phyloP scores from a whole-genome alignment of 177 flowering plant species.

The Tripterygium wilfordii region DNA sequence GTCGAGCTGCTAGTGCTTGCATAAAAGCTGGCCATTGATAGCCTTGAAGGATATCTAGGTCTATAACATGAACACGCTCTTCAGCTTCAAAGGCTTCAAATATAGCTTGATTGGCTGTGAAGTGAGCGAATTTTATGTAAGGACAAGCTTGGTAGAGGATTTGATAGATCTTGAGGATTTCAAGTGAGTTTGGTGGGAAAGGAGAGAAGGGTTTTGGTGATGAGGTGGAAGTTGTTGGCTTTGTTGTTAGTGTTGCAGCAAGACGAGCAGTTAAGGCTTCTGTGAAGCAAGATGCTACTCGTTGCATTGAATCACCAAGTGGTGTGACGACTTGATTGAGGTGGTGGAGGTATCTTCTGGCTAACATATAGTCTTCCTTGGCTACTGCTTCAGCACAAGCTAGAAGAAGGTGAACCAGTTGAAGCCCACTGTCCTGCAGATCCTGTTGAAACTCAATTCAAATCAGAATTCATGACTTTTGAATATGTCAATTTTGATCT shows the following conservation, averaged over 20 bases:
- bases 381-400: constrained; percentile 77
- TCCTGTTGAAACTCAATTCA: constrained; percentile 28
- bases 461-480: neutral
- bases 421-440: constrained; percentile 74
- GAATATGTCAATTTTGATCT: too few species aligned
- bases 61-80: constrained; percentile 67
- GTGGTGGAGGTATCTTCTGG: constrained; percentile 49
- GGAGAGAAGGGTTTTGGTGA: constrained; percentile 30
- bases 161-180: constrained; percentile 60
- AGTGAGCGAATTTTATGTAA: constrained; percentile 72
- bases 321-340: constrained; percentile 59
- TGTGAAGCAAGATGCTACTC: constrained; percentile 72
- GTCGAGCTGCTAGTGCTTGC: constrained; percentile 71
- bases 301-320: constrained; percentile 75
- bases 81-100: constrained; percentile 71
- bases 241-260: constrained; percentile 46
- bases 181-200: constrained; percentile 48
- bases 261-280: constrained; percentile 57
- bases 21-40: constrained; percentile 86
- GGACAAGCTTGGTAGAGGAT: constrained; percentile 81
- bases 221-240: constrained; percentile 20
- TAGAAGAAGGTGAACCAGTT: constrained; percentile 70
- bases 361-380: constrained; percentile 68
- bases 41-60: constrained; percentile 73
- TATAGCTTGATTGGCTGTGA: constrained; percentile 85